Percentiles rank a stretch among this genome's conserved stretches.
These are phyloP conservation scores for Penicillium bialowiezense DNA, from an alignment of 495 filamentous ascomycete genomes.

Conservation along the genomic window DNA sequence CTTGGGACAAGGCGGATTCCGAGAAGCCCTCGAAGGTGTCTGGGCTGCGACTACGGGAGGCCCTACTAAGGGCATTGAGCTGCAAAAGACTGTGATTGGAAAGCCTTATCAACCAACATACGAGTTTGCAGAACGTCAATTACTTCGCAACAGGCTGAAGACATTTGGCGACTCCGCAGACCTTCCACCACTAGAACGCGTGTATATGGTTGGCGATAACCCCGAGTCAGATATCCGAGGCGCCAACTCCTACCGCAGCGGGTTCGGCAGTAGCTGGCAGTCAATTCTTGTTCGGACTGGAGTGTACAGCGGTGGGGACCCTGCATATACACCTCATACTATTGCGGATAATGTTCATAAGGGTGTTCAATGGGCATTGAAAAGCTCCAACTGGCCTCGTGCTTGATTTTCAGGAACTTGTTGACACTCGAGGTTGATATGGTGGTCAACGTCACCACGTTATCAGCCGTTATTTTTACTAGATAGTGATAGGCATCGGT, in stretches of 20 bases:
- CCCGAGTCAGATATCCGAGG: conserved; percentile 88
- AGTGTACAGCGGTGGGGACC: conserved; percentile 64
- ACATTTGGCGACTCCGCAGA: conserved; percentile 32
- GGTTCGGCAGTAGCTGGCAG: conserved; percentile 67
- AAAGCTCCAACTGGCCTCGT: conserved; percentile 43
- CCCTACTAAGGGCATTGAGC: conserved; percentile 46
- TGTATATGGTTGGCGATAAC: conserved; percentile 99
- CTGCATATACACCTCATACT: conserved; percentile 51
- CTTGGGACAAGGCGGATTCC: conserved; percentile 91
- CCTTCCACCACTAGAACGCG: conserved; percentile 50
- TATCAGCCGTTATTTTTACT: not conserved
- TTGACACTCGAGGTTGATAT: not conserved
- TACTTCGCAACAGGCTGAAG: conserved; percentile 58
- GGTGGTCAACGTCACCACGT: not conserved
- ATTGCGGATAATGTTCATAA: conserved; percentile 67
- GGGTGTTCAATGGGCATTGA: conserved; percentile 63
- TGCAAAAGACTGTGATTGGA: conserved; percentile 70
- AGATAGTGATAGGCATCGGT: not conserved
- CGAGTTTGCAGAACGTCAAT: conserved; percentile 72
- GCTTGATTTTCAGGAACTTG: conserved; percentile 11
- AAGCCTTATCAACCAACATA: conserved; percentile 81
- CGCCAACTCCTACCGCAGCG: conserved; percentile 73
- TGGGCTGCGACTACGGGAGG: conserved; percentile 73
- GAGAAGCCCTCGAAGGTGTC: conserved; percentile 71
- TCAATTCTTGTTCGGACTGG: conserved; percentile 83